Percentiles rank a stretch among this genome's conserved stretches.
Evolutionary conservation across 805 yeast genomes (phyloP).

Genomic region (Saccharomyces paradoxus): DNA sequence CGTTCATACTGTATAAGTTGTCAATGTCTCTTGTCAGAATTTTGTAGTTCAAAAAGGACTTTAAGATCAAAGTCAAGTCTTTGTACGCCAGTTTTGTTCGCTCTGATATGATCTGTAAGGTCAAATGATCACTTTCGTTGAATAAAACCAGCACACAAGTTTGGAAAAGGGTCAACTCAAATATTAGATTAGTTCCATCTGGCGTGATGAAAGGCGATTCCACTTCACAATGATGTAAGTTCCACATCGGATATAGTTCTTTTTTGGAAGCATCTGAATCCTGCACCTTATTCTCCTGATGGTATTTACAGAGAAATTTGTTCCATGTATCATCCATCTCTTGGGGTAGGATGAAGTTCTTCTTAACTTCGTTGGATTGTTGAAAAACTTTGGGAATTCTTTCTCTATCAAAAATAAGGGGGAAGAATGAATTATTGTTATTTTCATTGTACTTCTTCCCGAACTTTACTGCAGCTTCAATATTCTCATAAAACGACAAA

Average conservation of each 20-base stretch:
- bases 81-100: slow-evolving; percentile 3
- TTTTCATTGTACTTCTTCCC: background rate
- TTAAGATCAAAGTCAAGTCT: slow-evolving; percentile 9
- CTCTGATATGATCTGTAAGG: slow-evolving; percentile 6
- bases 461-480: background rate
- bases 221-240: slow-evolving; percentile 27
- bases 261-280: slow-evolving; percentile 4
- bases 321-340: slow-evolving; percentile 15
- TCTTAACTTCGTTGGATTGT: slow-evolving; percentile 3
- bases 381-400: slow-evolving; percentile 15
- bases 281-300: slow-evolving; percentile 7
- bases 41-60: slow-evolving; percentile 15
- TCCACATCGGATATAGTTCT: slow-evolving; percentile 13
- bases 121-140: slow-evolving; percentile 12
- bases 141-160: slow-evolving; percentile 20
- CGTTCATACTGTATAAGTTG: slow-evolving; percentile 12
- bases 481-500: background rate
- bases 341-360: slow-evolving; percentile 10
- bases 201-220: slow-evolving; percentile 13
- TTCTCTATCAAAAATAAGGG: slow-evolving; percentile 19
- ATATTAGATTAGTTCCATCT: slow-evolving; percentile 8
- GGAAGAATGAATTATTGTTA: background rate
- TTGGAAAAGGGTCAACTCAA: slow-evolving; percentile 24
- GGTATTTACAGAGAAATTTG: slow-evolving; percentile 6
- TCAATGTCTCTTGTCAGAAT: slow-evolving; percentile 8